A percentile compares a stretch with the other conserved stretches of the same genome.
Evolutionary conservation across 2,329 filamentous ascomycete genomes (phyloP).

Genomic region (Mollisia scopiformis): DNA sequence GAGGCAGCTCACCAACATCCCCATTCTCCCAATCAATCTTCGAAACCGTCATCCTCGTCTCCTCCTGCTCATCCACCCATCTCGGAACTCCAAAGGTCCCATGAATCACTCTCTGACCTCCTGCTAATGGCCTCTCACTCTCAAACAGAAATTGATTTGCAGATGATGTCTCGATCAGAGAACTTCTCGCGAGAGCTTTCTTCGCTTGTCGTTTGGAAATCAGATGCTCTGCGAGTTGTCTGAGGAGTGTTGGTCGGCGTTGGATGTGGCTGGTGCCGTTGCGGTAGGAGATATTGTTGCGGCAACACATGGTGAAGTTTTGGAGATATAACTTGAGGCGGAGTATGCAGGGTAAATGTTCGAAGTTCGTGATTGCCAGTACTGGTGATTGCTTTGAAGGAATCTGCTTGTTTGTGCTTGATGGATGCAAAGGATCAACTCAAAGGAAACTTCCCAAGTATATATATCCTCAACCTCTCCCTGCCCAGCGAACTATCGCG

Average conservation of each 20-base stretch:
- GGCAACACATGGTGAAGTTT: not conserved
- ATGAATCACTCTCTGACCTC: not conserved
- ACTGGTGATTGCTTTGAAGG: too few species aligned
- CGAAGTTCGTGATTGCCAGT: too few species aligned
- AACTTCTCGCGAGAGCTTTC: not conserved
- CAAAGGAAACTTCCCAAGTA: not conserved
- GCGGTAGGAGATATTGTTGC: not conserved
- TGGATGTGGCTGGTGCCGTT: not conserved
- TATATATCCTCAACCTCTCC: not conserved
- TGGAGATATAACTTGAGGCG: not conserved
- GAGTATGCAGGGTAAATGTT: not conserved
- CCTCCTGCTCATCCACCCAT: not conserved
- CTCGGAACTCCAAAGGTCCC: not conserved
- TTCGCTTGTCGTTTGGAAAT: not conserved
- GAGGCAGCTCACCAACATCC: not conserved
- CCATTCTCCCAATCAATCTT: not conserved
- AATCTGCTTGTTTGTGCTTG: too few species aligned
- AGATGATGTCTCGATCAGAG: not conserved
- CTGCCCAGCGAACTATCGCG: not conserved
- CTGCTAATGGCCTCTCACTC: not conserved
- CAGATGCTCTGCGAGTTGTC: not conserved
- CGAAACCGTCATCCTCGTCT: not conserved
- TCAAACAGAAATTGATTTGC: not conserved
- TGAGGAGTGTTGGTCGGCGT: not conserved
- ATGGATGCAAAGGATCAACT: too few species aligned